Evolutionary conservation across 148 eudicot genomes (phyloP).

Genomic region (Drosera capensis): DNA sequence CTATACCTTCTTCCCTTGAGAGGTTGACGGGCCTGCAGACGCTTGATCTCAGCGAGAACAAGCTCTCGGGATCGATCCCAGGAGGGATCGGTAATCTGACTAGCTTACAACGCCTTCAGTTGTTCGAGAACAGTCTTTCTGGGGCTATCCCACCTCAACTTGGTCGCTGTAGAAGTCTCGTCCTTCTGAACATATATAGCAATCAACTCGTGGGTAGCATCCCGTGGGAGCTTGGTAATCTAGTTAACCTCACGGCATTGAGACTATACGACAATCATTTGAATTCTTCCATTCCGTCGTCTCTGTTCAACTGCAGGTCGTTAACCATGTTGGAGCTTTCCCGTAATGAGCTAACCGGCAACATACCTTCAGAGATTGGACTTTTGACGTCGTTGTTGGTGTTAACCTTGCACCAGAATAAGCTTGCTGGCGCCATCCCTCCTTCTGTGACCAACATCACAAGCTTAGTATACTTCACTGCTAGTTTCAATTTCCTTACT

Average conservation of each 20-base stretch:
- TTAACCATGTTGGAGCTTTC: slow-evolving; percentile 52
- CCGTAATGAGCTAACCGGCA: slow-evolving; percentile 38
- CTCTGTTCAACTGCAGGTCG: slow-evolving; percentile 34
- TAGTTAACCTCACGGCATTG: slow-evolving; percentile 31
- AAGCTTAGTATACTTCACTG: slow-evolving; percentile 44
- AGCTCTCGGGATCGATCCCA: slow-evolving; percentile 41
- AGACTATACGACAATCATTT: slow-evolving; percentile 36
- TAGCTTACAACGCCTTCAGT: slow-evolving; percentile 33
- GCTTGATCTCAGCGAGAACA: slow-evolving; percentile 43
- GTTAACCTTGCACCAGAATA: slow-evolving; percentile 55
- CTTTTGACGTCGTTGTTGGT: slow-evolving; percentile 35
- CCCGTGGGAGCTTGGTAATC: slow-evolving; percentile 52
- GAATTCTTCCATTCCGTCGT: slow-evolving; percentile 41
- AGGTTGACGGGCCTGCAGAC: slow-evolving; percentile 20
- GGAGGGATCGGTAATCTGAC: slow-evolving; percentile 44
- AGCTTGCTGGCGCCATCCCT: slow-evolving; percentile 51
- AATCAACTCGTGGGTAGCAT: slow-evolving; percentile 46
- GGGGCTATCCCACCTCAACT: slow-evolving; percentile 57
- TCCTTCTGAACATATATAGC: slow-evolving; percentile 21
- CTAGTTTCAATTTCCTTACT: slow-evolving; percentile 45
- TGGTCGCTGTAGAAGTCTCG: slow-evolving; percentile 41
- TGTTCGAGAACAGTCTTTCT: slow-evolving; percentile 29
- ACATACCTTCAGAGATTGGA: slow-evolving; percentile 36
- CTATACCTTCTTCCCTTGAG: slow-evolving; percentile 51
- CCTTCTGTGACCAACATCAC: slow-evolving; percentile 35